These are phyloP conservation scores for Yamadazyma mexicana DNA, from an alignment of 1,139 yeast species.

Conservation along the genomic window DNA sequence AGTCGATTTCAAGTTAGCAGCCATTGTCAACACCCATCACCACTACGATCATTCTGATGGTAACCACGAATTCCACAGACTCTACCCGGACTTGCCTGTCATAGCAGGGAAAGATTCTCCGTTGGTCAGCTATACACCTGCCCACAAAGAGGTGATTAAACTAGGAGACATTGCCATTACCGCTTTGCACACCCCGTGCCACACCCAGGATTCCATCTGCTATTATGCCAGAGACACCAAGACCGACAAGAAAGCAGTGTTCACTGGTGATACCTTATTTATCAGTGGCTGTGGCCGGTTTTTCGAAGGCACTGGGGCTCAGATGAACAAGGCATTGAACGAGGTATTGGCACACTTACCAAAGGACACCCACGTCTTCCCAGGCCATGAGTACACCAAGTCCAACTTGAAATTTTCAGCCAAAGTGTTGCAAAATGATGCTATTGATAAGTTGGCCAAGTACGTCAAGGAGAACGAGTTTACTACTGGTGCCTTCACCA, in stretches of 20 bases:
- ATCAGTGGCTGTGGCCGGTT: conserved; percentile 96
- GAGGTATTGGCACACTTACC: conserved; percentile 61
- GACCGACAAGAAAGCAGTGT: conserved; percentile 69
- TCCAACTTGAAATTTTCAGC: conserved; percentile 77
- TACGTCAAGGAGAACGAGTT: conserved; percentile 58
- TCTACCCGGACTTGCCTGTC: conserved; percentile 60
- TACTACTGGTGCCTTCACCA: conserved; percentile 83
- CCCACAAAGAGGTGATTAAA: conserved; percentile 57
- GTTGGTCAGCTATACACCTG: conserved; percentile 65
- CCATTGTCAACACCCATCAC: conserved; percentile 93
- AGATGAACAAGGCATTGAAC: conserved; percentile 76
- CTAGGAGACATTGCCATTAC: conserved; percentile 70
- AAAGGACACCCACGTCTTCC: conserved; percentile 68
- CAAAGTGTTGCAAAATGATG: conserved; percentile 55
- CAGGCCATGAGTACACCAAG: conserved; percentile 95
- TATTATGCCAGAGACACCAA: conserved; percentile 67
- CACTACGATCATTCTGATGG: conserved; percentile 96
- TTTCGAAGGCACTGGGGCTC: conserved; percentile 83
- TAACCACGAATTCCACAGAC: conserved; percentile 47
- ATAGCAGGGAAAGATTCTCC: conserved; percentile 87
- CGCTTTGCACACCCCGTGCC: conserved; percentile 96
- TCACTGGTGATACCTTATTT: conserved; percentile 95
- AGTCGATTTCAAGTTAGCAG: conserved; percentile 47
- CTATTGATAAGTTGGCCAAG: conserved; percentile 53
- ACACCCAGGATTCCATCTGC: conserved; percentile 93